phyloP scores from a whole-genome alignment of 2,329 filamentous ascomycete genomes.

The Aspergillus persii region DNA sequence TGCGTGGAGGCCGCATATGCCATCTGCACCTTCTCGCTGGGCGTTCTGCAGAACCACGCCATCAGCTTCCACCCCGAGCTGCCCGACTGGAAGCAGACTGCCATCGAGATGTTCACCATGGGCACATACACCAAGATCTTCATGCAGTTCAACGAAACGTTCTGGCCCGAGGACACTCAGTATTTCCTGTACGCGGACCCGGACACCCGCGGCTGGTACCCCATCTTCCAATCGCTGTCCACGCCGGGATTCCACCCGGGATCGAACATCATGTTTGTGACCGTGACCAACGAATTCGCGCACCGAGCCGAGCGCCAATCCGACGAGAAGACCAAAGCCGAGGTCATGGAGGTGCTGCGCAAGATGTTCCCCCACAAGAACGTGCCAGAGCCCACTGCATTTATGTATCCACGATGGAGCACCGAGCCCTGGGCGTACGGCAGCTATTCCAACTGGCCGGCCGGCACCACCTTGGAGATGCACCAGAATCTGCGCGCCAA shows the following conservation, averaged over 20 bases:
- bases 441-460: constrained; percentile 68
- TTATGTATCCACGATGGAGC: constrained; percentile 62
- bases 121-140: constrained; percentile 74
- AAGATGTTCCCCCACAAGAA: constrained; percentile 59
- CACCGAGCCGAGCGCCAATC: constrained; percentile 60
- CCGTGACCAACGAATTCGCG: constrained; percentile 57
- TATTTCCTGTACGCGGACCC: constrained; percentile 56
- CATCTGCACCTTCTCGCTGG: constrained; percentile 65
- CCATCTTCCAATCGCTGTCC: constrained; percentile 64
- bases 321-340: constrained; percentile 56
- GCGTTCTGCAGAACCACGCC: constrained; percentile 62
- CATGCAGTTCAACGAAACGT: constrained; percentile 64
- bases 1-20: constrained; percentile 62
- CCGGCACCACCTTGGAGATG: constrained; percentile 60
- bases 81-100: constrained; percentile 62
- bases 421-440: constrained; percentile 53
- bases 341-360: constrained; percentile 58
- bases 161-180: constrained; percentile 59
- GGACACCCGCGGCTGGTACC: constrained; percentile 52
- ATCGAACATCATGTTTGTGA: constrained; percentile 65
- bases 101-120: constrained; percentile 65
- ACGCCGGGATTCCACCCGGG: constrained; percentile 57
- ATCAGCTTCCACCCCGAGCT: constrained; percentile 59
- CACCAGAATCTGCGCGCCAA: constrained; percentile 69
- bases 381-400: constrained; percentile 59